These are phyloP conservation scores for Iberis pinnata DNA, from an alignment of 345 rosid genomes.

Conservation along the genomic window DNA sequence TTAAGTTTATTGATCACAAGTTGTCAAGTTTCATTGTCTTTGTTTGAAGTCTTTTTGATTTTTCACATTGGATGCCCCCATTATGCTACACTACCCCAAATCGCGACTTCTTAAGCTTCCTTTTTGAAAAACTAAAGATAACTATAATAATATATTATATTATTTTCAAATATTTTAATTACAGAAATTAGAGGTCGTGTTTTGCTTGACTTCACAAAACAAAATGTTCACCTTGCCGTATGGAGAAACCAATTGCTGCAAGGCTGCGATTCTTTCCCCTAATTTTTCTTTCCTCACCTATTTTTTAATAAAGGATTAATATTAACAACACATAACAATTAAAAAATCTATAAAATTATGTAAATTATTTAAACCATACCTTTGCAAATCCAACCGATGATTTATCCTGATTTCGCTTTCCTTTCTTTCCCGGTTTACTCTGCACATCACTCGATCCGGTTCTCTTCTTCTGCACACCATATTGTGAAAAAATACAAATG, in stretches of 20 bases:
- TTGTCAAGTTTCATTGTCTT: slow-evolving; percentile 24
- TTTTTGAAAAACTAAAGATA: slow-evolving; percentile 22
- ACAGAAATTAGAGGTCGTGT: not conserved
- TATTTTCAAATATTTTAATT: too few relatives aligned
- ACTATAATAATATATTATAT: not conserved
- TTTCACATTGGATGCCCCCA: slow-evolving; percentile 34
- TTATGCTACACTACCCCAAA: slow-evolving; percentile 26
- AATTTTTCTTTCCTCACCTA: slow-evolving; percentile 62
- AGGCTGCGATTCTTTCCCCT: slow-evolving; percentile 68
- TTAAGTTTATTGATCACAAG: slow-evolving; percentile 17
- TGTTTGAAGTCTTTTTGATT: slow-evolving; percentile 21
- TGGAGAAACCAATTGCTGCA: slow-evolving; percentile 90
- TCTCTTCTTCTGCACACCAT: slow-evolving; percentile 44
- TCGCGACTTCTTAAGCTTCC: slow-evolving; percentile 33
- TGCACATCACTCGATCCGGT: slow-evolving; percentile 29
- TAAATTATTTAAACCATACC: slow-evolving; percentile 25
- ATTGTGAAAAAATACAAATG: too few relatives aligned
- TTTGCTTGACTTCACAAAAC: slow-evolving; percentile 4
- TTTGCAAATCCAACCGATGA: slow-evolving; percentile 38
- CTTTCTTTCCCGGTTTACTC: slow-evolving; percentile 40
- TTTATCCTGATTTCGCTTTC: slow-evolving; percentile 41
- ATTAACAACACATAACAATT: not conserved
- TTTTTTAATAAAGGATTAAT: not conserved
- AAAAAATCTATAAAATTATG: too few relatives aligned
- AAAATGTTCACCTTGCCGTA: slow-evolving; percentile 62